A percentile compares a stretch with the other conserved stretches of the same genome.
phyloP scores from a whole-genome alignment of 2,329 filamentous ascomycete species.

The Aspergillus spinulosporus region DNA sequence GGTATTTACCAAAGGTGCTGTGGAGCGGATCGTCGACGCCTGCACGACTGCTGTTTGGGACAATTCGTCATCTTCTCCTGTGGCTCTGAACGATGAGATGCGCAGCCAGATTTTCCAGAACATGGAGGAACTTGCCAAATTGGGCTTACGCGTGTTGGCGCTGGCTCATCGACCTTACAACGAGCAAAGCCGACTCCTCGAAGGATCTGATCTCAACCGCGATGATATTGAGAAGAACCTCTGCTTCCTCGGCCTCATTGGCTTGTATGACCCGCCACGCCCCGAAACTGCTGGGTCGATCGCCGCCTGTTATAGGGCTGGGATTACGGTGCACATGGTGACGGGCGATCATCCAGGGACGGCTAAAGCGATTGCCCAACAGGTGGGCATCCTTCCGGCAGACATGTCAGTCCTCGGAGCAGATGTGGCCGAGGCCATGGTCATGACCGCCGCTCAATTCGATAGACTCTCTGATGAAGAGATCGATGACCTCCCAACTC shows the following conservation, averaged over 20 bases:
- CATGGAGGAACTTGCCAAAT: conserved; percentile 66
- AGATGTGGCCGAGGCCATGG: conserved; percentile 63
- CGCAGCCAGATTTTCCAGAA: conserved; percentile 62
- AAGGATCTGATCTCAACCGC: conserved; percentile 45
- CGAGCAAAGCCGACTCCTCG: conserved; percentile 15
- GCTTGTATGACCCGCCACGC: conserved; percentile 83
- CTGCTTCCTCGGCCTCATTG: conserved; percentile 75
- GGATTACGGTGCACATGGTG: conserved; percentile 79
- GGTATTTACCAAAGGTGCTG: conserved; percentile 54
- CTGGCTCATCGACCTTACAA: conserved; percentile 52
- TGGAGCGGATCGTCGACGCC: conserved; percentile 66
- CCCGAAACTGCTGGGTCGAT: conserved; percentile 75
- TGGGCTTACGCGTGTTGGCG: conserved; percentile 68
- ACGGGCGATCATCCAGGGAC: conserved; percentile 81
- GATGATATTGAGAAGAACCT: conserved; percentile 66
- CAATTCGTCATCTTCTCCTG: conserved; percentile 22
- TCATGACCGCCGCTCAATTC: conserved; percentile 75
- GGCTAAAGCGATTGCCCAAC: conserved; percentile 74
- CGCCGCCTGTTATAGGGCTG: conserved; percentile 67
- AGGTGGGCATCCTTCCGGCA: conserved; percentile 73
- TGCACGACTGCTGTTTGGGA: conserved; percentile 56
- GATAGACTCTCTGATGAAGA: conserved; percentile 73
- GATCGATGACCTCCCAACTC: conserved; percentile 61
- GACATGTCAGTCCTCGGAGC: conserved; percentile 62
- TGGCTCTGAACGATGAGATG: conserved; percentile 55